phyloP scores from a whole-genome alignment of 176 grass and related monocot genomes.

The Puccinellia tenuiflora region DNA sequence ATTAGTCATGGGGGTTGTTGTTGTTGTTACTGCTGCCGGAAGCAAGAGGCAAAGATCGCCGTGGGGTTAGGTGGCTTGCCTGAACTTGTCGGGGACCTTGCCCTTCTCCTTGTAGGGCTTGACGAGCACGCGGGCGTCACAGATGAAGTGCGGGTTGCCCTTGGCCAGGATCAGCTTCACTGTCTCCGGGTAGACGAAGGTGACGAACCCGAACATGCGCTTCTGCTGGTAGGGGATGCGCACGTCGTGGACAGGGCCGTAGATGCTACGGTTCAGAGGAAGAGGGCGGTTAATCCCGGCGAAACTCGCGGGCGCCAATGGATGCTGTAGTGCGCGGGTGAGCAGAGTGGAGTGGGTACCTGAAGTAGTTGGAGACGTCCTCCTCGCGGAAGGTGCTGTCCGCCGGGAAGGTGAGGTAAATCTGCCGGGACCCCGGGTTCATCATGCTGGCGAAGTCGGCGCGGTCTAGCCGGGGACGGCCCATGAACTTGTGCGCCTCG shows the following conservation, averaged over 20 bases:
- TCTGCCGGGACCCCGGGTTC: conserved; percentile 86
- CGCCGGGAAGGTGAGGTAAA: conserved; percentile 99
- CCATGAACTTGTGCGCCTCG: conserved; percentile 80
- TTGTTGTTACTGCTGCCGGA: neutral
- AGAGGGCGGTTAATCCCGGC: neutral
- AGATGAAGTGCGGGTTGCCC: conserved; percentile 98
- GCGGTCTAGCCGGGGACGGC: conserved; percentile 51
- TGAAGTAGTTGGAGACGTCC: conserved; percentile 98
- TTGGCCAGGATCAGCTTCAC: conserved; percentile 97
- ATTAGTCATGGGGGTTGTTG: neutral
- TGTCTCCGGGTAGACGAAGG: conserved; percentile 95
- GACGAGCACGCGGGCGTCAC: conserved; percentile 93
- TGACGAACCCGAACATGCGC: conserved; percentile 98
- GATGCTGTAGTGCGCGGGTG: neutral
- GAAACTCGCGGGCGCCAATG: neutral
- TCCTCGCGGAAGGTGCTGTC: conserved; percentile 98
- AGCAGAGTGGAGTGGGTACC: conserved; percentile 21
- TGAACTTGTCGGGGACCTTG: conserved; percentile 96
- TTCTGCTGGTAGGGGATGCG: conserved; percentile 98
- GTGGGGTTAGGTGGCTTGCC: conserved; percentile 22
- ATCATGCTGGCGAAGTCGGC: conserved; percentile 60
- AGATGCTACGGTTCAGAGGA: conserved; percentile 53
- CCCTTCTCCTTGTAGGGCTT: conserved; percentile 99
- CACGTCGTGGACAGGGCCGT: conserved; percentile 93
- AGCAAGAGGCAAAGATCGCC: neutral